A percentile compares a stretch with the other conserved stretches of the same genome.
Conservation (phyloP, 2,329 filamentous ascomycete genomes). For the Colletotrichum aenigma region DNA sequence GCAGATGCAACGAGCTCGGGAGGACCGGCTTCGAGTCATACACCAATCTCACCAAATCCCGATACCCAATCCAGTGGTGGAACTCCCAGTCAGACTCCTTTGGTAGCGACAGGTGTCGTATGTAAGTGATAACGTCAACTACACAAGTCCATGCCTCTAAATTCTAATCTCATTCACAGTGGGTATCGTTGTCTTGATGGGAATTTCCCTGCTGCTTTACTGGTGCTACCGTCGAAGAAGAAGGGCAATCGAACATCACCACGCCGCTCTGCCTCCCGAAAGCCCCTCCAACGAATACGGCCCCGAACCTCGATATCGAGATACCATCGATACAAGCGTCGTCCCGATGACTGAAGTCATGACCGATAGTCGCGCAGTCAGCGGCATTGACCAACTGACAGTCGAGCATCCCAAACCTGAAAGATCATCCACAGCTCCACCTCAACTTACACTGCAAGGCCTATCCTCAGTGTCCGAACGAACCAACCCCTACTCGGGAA, state of each 20-base stretch:
- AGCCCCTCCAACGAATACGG: background rate
- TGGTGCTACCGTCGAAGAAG: slow-evolving; percentile 12
- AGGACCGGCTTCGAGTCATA: background rate
- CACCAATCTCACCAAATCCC: background rate
- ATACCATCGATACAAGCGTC: background rate
- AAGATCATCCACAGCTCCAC: background rate
- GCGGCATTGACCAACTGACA: background rate
- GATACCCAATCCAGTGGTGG: background rate
- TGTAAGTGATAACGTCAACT: background rate
- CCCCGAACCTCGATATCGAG: background rate
- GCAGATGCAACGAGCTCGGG: background rate
- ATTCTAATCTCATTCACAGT: background rate
- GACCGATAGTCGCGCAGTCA: background rate
- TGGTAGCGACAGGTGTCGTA: slow-evolving; percentile 6
- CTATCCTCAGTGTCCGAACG: background rate
- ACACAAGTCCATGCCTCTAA: accelerated
- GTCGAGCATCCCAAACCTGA: background rate
- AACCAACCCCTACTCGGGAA: background rate
- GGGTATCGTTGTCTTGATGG: slow-evolving; percentile 5
- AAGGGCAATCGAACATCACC: background rate
- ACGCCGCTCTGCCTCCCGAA: background rate
- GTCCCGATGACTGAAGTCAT: background rate
- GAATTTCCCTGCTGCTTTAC: slow-evolving; percentile 2
- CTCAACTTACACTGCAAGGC: background rate
- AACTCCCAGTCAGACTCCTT: background rate